Base-by-base conservation (phyloP, 495 filamentous ascomycete genomes). In the Penicillium crystallinum region DNA sequence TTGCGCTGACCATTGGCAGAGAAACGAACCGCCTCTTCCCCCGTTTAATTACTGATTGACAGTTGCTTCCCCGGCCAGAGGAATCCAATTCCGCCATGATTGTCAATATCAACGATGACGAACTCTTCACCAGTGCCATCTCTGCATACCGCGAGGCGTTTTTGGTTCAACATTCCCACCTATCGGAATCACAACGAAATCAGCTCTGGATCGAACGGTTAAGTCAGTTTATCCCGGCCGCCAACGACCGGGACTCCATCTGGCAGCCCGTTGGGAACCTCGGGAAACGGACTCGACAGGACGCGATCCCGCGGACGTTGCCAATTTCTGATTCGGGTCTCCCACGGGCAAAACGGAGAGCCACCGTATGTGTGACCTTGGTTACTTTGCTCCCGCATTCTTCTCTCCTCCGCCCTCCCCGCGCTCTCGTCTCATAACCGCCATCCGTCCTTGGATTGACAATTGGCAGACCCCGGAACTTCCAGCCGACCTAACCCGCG, bases 311-410 rank as follows among this genome's bases (percentile, higher is more conserved):
- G 21, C 68, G 72, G 63, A 77, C 71, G 45, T 54, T 75, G 51
- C 72, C 68, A 53, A 43, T 18, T 37, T 57, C 52, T 61, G 63
- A 58, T 53, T 61, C 64, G 71, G 71, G 70, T 67, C 63, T 66
- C 56, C 70, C 73, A 29, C 62, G 60, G 58, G 67, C 71, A 50
- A 77, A 77, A 67, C 72, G 74, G 62, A 70, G 71, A 72, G 74
- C 72, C 68, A 77, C 71, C 71, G 74, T 77, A 77, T 63, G 74
- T 65, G 56, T 73, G 63, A 69, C 66, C 65, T 71, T 72, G 72
- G 68, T 72, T 65, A 65, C 68, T 68, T 31, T 70, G 56, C 62
- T 71, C 61, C 72, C 62, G 60, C 63, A 54, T 62, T 51, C 55
- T 50, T 53, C 55, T 50, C 42, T 49, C 39, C 35, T 34, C 45